phyloP scores from a whole-genome alignment of 768 basidiomycete species.

The Xerocomellus intermedius region DNA sequence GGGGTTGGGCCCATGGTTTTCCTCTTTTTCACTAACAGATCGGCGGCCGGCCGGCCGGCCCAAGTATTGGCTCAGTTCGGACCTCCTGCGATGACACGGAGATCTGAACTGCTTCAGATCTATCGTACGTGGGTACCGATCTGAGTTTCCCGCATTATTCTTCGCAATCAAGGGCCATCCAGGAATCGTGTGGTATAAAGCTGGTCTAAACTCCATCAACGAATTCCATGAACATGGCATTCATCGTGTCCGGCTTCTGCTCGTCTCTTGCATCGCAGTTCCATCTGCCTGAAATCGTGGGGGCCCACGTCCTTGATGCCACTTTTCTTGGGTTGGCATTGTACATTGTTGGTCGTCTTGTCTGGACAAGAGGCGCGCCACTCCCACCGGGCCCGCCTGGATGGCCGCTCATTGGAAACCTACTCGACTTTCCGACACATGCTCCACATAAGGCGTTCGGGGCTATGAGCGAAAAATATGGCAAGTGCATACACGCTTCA shows the following conservation, averaged over 20 bases:
- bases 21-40: no score
- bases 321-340: slow-evolving; percentile 12
- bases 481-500: slow-evolving; percentile 29
- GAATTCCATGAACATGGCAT: neutral
- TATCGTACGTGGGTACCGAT: no score
- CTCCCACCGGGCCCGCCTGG: slow-evolving; percentile 14
- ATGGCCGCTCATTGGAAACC: slow-evolving; percentile 50
- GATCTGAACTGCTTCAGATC: no score
- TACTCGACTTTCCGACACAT: slow-evolving; percentile 52
- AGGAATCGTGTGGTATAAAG: neutral
- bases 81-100: no score
- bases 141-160: no score
- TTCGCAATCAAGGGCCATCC: no score
- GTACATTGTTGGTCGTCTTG: neutral
- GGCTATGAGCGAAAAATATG: slow-evolving; percentile 40
- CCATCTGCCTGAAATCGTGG: neutral
- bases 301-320: neutral
- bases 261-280: neutral
- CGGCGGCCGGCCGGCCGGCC: no score
- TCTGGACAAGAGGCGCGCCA: neutral
- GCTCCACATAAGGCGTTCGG: slow-evolving; percentile 52
- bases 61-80: no score
- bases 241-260: neutral
- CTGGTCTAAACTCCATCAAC: neutral
- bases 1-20: no score